Percentiles rank a stretch among this genome's conserved stretches.
Evolutionary conservation across 1,284 basidiomycete species (phyloP).

Genomic region (Tilletia caries): DNA sequence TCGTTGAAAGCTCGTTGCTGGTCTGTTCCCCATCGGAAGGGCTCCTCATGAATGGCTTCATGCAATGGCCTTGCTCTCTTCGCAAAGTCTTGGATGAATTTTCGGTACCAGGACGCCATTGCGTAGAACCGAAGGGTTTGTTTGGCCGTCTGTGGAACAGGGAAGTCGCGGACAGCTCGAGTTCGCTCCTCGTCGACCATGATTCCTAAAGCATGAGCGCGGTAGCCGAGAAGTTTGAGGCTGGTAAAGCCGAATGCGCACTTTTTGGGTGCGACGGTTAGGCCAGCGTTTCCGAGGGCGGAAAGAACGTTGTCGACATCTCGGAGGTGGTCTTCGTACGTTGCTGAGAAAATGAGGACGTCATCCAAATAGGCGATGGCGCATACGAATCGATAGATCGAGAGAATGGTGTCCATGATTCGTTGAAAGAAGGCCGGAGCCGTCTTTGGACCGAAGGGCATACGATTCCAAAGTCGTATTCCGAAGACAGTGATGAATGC

Average conservation of each 20-base stretch:
- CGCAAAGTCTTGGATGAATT: not conserved
- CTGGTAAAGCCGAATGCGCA: not conserved
- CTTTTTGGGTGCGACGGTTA: not conserved
- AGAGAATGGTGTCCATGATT: conserved; percentile 9
- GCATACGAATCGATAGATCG: not conserved
- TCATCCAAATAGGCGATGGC: conserved; percentile 11
- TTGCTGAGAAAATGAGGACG: not conserved
- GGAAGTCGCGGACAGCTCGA: not conserved
- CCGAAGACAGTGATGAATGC: conserved; percentile 3
- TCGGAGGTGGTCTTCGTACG: not conserved
- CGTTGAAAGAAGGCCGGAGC: conserved; percentile 10
- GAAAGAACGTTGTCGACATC: not conserved
- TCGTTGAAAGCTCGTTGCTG: not conserved
- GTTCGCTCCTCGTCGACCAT: not conserved
- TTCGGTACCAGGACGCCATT: not conserved
- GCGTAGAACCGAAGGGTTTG: not conserved
- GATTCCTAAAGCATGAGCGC: not conserved
- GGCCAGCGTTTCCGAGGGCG: not conserved
- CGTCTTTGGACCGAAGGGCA: conserved; percentile 5
- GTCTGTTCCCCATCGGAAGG: not conserved
- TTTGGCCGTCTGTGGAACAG: not conserved
- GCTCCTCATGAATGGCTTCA: not conserved
- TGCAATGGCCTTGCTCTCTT: not conserved
- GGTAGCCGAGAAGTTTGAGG: too few relatives aligned
- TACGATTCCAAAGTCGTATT: not conserved